Base-by-base conservation (phyloP, 352 stramenopile species). In the Globisporangium camurandrum region DNA sequence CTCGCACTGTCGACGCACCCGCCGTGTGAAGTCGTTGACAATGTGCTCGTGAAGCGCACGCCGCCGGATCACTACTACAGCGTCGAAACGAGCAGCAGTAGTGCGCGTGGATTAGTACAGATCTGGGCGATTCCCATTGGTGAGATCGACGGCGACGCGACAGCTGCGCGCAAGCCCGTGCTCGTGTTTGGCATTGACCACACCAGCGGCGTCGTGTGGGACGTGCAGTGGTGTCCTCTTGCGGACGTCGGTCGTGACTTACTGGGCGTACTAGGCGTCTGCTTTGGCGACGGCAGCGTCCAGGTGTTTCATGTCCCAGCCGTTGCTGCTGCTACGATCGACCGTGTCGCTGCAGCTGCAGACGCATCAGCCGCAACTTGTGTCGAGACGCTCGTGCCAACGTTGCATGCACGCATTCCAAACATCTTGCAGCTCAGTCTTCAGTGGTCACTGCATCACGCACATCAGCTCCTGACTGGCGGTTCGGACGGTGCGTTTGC, bases 41-140 rank as follows among this genome's bases (percentile, higher is more conserved):
- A 61, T 3, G 62, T 74, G 53, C 51, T 92, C 31, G 70, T 86
- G 20, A 85, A 83, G 56, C 41, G 59, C 1, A 86, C 74, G 31
- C 73, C 80, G 0, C 80, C 80, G 6, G 77, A 92, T 34, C 80
- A 92, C 60, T 83, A 89, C 59, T 92, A 86, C 50, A 75, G 83
- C 38, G 55, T 62, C 2, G 64, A 85, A 39, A 64, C 56, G 33
- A 19, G 6, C 11, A 24, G 27, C 28, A 19, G 6, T 11, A 24
- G 27, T 23, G 62, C 54, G 8, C 77, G 62, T 7, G 71, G 68
- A 50, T 64, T 92, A 30, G 67, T 92, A 19, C 80, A 92, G 61
- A 86, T 92, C 48, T 92, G 80, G 80, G 77, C 75, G 2, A 54
- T 92, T 10, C 79, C 79, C 4, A 34, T 34, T 16, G 8, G 66